A percentile compares a stretch with the other conserved stretches of the same genome.
Evolutionary conservation across 208 protist genomes (phyloP).

Genomic region (Acanthamoeba castellanii): DNA sequence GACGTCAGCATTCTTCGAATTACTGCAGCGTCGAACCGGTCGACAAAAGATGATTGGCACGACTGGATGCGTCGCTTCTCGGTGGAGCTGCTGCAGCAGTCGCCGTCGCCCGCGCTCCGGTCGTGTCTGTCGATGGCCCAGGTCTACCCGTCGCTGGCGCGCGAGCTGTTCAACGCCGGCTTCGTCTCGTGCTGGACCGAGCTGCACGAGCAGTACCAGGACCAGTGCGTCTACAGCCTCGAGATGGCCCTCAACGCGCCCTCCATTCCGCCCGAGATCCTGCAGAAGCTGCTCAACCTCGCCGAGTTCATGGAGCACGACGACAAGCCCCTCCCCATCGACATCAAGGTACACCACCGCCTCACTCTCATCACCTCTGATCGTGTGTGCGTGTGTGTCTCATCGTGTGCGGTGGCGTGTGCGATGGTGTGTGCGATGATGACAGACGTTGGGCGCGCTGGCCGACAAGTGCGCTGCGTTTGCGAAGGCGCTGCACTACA

Average conservation of each 20-base stretch:
- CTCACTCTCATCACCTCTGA: not conserved
- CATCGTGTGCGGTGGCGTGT: too few relatives aligned
- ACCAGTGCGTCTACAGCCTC: conserved; percentile 77
- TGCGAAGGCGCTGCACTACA: conserved; percentile 91
- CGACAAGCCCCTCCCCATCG: conserved; percentile 89
- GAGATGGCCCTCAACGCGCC: conserved; percentile 74
- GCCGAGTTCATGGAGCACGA: conserved; percentile 91
- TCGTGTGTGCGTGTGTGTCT: not conserved
- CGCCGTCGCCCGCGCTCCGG: conserved; percentile 93
- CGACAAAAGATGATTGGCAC: conserved; percentile 29
- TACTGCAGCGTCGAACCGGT: conserved; percentile 7
- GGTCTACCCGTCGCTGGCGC: conserved; percentile 91
- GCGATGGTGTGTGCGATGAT: not conserved
- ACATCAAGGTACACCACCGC: conserved; percentile 60
- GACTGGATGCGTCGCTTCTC: conserved; percentile 94
- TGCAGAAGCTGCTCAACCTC: conserved; percentile 89
- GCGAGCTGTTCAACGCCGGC: conserved; percentile 94
- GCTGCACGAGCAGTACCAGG: conserved; percentile 86
- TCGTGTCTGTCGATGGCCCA: conserved; percentile 91
- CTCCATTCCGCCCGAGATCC: conserved; percentile 87
- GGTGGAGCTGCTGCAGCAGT: conserved; percentile 93
- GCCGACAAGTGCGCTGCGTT: conserved; percentile 88
- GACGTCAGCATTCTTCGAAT: not conserved
- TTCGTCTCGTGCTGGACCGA: conserved; percentile 95
- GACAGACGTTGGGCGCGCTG: conserved; percentile 80